Evolutionary conservation across 2,329 filamentous ascomycete genomes (phyloP).

Genomic region (Chaetothyriales sp.): DNA sequence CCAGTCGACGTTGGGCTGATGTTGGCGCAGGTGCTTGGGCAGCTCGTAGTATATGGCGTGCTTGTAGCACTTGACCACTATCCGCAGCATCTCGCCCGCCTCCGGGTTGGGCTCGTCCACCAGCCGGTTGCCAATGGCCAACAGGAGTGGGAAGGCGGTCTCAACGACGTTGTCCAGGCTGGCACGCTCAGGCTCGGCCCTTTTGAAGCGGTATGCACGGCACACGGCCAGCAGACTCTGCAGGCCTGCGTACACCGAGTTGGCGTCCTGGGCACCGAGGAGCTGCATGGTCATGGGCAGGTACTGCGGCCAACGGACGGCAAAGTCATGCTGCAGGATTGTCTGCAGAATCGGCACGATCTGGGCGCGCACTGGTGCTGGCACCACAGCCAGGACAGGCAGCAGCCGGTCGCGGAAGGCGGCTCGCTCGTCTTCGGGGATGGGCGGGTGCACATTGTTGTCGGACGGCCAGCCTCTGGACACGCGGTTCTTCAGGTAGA

Average conservation of each 20-base stretch:
- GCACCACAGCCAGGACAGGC: slow-evolving; percentile 69
- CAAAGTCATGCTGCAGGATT: slow-evolving; percentile 91
- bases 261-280: slow-evolving; percentile 69
- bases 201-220: slow-evolving; percentile 88
- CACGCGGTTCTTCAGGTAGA: slow-evolving; percentile 96
- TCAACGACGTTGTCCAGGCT: slow-evolving; percentile 94
- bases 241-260: slow-evolving; percentile 78
- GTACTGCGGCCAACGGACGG: slow-evolving; percentile 83
- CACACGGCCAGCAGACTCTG: slow-evolving; percentile 91
- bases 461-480: slow-evolving; percentile 85
- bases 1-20: slow-evolving; percentile 80
- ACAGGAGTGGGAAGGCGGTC: slow-evolving; percentile 71
- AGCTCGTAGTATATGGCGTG: slow-evolving; percentile 96
- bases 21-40: slow-evolving; percentile 58
- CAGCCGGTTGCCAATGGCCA: slow-evolving; percentile 74
- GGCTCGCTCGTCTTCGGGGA: slow-evolving; percentile 77
- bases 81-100: slow-evolving; percentile 89
- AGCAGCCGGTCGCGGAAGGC: slow-evolving; percentile 77
- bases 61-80: slow-evolving; percentile 93
- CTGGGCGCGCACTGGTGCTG: slow-evolving; percentile 72
- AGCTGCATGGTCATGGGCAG: slow-evolving; percentile 84
- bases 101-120: slow-evolving; percentile 85
- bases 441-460: slow-evolving; percentile 54
- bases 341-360: slow-evolving; percentile 89
- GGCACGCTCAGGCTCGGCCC: slow-evolving; percentile 54